Percentiles rank a stretch among this genome's conserved stretches.
Evolutionary conservation across 805 yeast genomes (phyloP).

Genomic region (Saccharomycopsis sp.): DNA sequence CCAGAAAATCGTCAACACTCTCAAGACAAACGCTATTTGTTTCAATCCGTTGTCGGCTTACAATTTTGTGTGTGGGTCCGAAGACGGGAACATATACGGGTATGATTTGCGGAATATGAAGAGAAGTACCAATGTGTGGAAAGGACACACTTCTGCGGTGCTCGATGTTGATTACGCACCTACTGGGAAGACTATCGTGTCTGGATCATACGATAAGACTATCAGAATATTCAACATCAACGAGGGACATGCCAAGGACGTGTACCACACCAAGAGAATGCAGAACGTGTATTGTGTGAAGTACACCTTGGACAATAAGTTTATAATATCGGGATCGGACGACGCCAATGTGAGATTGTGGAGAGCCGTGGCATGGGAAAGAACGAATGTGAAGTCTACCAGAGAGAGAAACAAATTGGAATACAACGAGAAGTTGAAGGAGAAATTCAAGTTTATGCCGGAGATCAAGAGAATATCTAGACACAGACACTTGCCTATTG

Average conservation of each 20-base stretch:
- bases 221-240: slow-evolving; percentile 67
- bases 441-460: slow-evolving; percentile 92
- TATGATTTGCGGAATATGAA: slow-evolving; percentile 95
- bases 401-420: slow-evolving; percentile 78
- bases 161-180: slow-evolving; percentile 94
- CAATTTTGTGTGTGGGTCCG: slow-evolving; percentile 85
- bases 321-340: slow-evolving; percentile 85
- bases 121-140: slow-evolving; percentile 74
- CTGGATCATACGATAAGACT: slow-evolving; percentile 93
- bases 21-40: slow-evolving; percentile 78
- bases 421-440: slow-evolving; percentile 86
- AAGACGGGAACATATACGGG: slow-evolving; percentile 88
- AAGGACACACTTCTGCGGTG: slow-evolving; percentile 95
- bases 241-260: slow-evolving; percentile 90
- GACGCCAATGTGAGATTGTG: slow-evolving; percentile 93
- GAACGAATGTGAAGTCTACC: slow-evolving; percentile 74
- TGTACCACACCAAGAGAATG: slow-evolving; percentile 97
- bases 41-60: slow-evolving; percentile 99
- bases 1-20: slow-evolving; percentile 76
- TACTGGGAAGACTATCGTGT: slow-evolving; percentile 91
- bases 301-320: slow-evolving; percentile 84
- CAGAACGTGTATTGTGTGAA: slow-evolving; percentile 83
- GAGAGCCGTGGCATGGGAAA: slow-evolving; percentile 82
- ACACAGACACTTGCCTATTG: slow-evolving; percentile 87
- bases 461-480: slow-evolving; percentile 84